Evolutionary conservation across 176 grass and related monocot species (phyloP).

Genomic region (Themeda triandra): DNA sequence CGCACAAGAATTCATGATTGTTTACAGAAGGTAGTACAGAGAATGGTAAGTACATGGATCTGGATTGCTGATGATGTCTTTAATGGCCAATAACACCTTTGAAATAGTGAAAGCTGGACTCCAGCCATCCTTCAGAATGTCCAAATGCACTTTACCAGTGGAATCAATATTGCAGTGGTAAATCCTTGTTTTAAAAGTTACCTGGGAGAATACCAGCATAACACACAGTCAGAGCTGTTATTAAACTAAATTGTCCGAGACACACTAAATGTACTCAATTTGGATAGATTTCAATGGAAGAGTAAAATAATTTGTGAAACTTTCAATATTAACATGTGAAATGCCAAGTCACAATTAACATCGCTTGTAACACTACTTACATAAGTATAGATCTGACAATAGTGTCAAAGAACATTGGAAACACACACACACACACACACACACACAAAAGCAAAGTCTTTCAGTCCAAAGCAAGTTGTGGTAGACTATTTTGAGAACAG

Average conservation of each 20-base stretch:
- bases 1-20: not conserved
- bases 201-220: constrained; percentile 39
- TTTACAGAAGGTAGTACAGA: constrained; percentile 18
- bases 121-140: constrained; percentile 76
- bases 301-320: constrained; percentile 1
- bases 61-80: constrained; percentile 72
- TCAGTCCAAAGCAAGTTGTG: not conserved
- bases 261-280: not conserved
- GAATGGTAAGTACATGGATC: constrained; percentile 67
- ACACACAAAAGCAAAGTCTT: not conserved
- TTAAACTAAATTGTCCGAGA: not conserved
- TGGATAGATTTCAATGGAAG: not conserved
- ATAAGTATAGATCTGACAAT: constrained; percentile 1
- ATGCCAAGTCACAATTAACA: not conserved
- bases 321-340: not conserved
- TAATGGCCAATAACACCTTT: constrained; percentile 76
- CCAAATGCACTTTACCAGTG: constrained; percentile 53
- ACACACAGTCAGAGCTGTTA: not conserved
- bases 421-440: not conserved
- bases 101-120: constrained; percentile 94
- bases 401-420: not conserved
- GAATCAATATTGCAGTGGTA: constrained; percentile 82
- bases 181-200: constrained; percentile 90
- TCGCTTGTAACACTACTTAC: not conserved
- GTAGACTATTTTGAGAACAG: not conserved